These are phyloP conservation scores for Elongisporangium undulatum DNA, from an alignment of 352 stramenopile genomes.

Conservation along the genomic window DNA sequence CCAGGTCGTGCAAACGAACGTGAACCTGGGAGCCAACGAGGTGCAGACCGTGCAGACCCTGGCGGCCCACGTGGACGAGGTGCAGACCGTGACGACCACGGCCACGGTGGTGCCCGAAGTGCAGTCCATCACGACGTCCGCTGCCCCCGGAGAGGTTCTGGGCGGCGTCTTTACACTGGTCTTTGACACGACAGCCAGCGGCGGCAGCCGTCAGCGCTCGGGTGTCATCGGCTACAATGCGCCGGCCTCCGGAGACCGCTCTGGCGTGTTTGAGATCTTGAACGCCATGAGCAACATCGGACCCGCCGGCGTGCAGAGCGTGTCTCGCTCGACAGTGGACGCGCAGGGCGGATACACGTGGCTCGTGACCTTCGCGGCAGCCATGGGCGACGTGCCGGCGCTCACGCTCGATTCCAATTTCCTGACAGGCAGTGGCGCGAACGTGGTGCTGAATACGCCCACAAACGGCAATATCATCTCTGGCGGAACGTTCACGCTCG, in stretches of 20 bases:
- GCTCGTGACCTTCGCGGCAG: conserved; percentile 81
- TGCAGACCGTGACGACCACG: conserved; percentile 84
- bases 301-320: conserved; percentile 39
- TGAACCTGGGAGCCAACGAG: conserved; percentile 91
- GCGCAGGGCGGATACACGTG: conserved; percentile 89
- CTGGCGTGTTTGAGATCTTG: conserved; percentile 62
- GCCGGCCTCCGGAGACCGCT: conserved; percentile 35
- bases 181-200: conserved; percentile 83
- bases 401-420: conserved; percentile 62
- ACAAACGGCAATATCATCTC: conserved; percentile 60
- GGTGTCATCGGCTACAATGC: conserved; percentile 90
- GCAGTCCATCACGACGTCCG: conserved; percentile 85
- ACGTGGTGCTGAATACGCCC: conserved; percentile 58
- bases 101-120: conserved; percentile 55
- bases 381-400: conserved; percentile 60
- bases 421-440: conserved; percentile 65
- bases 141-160: conserved; percentile 75
- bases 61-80: conserved; percentile 79
- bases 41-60: conserved; percentile 91
- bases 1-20: conserved; percentile 77
- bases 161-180: conserved; percentile 90
- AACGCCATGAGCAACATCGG: conserved; percentile 81
- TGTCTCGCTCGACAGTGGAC: conserved; percentile 62
- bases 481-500: conserved; percentile 90
- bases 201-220: conserved; percentile 88